Evolutionary conservation across 306 rosid species (phyloP), one percentile per base, ranked within the genome.

Genomic region (Medicago lupulina): DNA sequence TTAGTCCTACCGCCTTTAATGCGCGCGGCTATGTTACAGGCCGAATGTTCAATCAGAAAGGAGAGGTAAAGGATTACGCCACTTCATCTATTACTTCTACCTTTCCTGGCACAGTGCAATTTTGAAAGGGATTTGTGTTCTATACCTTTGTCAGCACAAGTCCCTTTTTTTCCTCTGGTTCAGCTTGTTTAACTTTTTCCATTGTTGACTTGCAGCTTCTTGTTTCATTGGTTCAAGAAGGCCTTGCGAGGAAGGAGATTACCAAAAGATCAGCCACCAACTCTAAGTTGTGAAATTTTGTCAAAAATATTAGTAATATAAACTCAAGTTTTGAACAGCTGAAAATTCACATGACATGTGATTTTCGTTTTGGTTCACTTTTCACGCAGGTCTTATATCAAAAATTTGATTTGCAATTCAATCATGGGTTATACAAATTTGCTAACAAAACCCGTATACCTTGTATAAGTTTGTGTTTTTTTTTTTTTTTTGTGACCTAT

Each of bases 21-120:
- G 96, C 93, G 0, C 96, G 98, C 0, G 97, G 96, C 77, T 84
- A 72, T 75, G 89, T 83, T 74, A 19, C 81, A 6, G 98, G 97
- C 50, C 83, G 87, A 72, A 92, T 95, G 97, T 95, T 95, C 82
- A 92, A 89, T 67, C 85, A 75, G 74, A 89, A 89, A 28, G 97
- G 97, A 85, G 97, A 95, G 97, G 97, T 95, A 84, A 70, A 63
- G 23, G 79, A 36, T 66, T 53, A 63, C 63, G n/a, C 8, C 57
- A 34, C 71, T 16, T 47, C 58, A 66, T 34, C 49, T 71, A 51
- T 67, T 59, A 46, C 60, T 11, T 53, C 41, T 17, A 16, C 59
- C 21, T 25, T 72, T 67, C 38, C 34, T 7, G 46, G 18, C 69
- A 55, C 8, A 8, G 17, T 55, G 76, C 79, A 65, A 16, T 65